These are phyloP conservation scores for Phragmites australis DNA, from an alignment of 176 grass and related monocot species.

Conservation along the genomic window DNA sequence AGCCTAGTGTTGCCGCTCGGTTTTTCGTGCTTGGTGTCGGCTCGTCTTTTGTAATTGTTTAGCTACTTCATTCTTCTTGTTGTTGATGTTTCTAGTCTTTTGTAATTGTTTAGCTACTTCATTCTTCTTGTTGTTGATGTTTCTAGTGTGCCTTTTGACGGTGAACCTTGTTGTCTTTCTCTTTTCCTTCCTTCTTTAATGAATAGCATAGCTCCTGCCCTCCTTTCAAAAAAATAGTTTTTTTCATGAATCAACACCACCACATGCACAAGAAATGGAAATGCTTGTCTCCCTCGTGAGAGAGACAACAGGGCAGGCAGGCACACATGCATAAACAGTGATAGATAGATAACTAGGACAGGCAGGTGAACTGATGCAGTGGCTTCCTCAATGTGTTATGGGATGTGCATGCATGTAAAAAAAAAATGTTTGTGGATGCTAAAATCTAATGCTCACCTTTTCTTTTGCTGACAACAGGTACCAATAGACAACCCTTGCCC, in stretches of 20 bases:
- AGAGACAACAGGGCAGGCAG: neutral
- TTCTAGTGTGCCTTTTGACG: too few relatives aligned
- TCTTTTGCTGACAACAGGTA: slow-evolving; percentile 57
- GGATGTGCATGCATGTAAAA: neutral
- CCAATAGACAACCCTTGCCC: slow-evolving; percentile 93
- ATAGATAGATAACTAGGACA: neutral
- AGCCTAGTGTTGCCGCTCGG: too few relatives aligned
- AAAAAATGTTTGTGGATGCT: neutral
- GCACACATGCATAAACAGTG: slow-evolving; percentile 42
- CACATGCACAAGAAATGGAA: slow-evolving; percentile 3
- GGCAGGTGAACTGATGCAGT: slow-evolving; percentile 20
- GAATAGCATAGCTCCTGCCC: too few relatives aligned
- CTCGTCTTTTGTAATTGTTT: too few relatives aligned
- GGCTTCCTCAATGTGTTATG: slow-evolving; percentile 33
- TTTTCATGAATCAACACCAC: slow-evolving; percentile 22
- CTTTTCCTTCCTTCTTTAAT: too few relatives aligned
- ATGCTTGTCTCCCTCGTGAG: neutral
- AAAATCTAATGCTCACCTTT: slow-evolving; percentile 30
- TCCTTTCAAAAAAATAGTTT: too few relatives aligned
- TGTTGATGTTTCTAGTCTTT: too few relatives aligned
- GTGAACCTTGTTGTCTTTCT: too few relatives aligned
- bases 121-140: too few relatives aligned
- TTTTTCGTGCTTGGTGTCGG: too few relatives aligned
- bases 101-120: too few relatives aligned
- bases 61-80: too few relatives aligned